Evolutionary conservation across 1,284 basidiomycete species (phyloP), one percentile per base, ranked within the genome.

Genomic region (Melampsora larici-populina): DNA sequence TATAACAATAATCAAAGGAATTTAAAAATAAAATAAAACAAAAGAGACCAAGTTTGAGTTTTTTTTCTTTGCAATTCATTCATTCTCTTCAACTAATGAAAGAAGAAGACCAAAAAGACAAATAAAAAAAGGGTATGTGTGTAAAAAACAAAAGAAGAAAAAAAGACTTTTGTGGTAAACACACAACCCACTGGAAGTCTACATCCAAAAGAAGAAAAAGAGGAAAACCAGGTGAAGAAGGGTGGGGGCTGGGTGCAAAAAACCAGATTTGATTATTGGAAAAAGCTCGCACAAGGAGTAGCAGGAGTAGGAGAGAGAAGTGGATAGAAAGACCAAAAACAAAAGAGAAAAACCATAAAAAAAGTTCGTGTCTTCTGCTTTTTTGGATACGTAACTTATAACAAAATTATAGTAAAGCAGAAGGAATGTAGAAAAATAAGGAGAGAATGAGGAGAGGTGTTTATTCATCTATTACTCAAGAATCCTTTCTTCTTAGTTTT

Each of bases 401-500:
- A 63, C 21, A 21, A 21, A 26, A 55, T 55, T 55, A 26, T 29
- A 3, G 4, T 26, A 33, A 63, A 63, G 17, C 31, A 33, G 31
- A 26, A 63, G 62, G 26, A 33, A 63, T 15, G 26, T 6, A 63
- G 62, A 63, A 33, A 63, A 63, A 26, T 29, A 18, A 63, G 29
- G n/a, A 33, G 21, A 63, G 18, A 55, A 55, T 2, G 5, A 55
- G 2, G 21, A 49, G 4, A 21, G 13, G 17, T 5, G 3, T 26
- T 64, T 17, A 60, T 76, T 49, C 69, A 76, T 76, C 74, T 48
- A 63, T 76, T 76, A 62, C 74, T 76, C 21, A 76, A 65, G 40
- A 76, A 76, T 11, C 74, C 74, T 63, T 76, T 76, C 66, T 76
- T 76, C 58, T 76, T 76, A 5, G 74, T 76, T 46, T 78, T 78